Evolutionary conservation across 257 asterid species (phyloP).

Genomic region (Nicotiana attenuata): DNA sequence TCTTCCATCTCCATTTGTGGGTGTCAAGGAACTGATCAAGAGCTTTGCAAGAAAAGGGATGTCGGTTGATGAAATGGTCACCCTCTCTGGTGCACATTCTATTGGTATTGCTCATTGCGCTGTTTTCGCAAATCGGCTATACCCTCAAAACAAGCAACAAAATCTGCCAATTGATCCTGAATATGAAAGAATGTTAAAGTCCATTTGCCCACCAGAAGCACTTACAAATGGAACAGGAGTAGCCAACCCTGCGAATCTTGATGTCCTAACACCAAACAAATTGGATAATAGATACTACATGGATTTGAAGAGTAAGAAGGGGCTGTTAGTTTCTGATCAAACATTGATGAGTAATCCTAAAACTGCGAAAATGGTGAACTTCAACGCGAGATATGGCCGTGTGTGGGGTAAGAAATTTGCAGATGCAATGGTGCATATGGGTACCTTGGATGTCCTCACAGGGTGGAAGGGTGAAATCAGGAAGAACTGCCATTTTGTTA

Average conservation of each 20-base stretch:
- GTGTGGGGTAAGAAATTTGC: slow-evolving; percentile 49
- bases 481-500: slow-evolving; percentile 36
- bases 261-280: slow-evolving; percentile 24
- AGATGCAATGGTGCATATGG: slow-evolving; percentile 67
- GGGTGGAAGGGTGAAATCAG: slow-evolving; percentile 48
- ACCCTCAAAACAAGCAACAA: slow-evolving; percentile 20
- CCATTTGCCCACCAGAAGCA: slow-evolving; percentile 40
- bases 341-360: slow-evolving; percentile 28
- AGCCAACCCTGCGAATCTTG: slow-evolving; percentile 28
- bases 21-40: slow-evolving; percentile 30
- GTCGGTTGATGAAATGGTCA: slow-evolving; percentile 63
- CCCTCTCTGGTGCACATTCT: slow-evolving; percentile 65
- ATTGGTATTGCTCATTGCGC: slow-evolving; percentile 48
- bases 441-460: slow-evolving; percentile 29
- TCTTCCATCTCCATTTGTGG: slow-evolving; percentile 49
- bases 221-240: slow-evolving; percentile 3
- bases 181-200: slow-evolving; percentile 29
- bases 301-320: slow-evolving; percentile 27
- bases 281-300: slow-evolving; percentile 46
- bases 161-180: slow-evolving; percentile 34
- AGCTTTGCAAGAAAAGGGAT: slow-evolving; percentile 47
- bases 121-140: slow-evolving; percentile 35
- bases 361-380: slow-evolving; percentile 33
- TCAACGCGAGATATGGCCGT: slow-evolving; percentile 22
- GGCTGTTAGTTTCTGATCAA: slow-evolving; percentile 47